Evolutionary conservation across 2,329 filamentous ascomycete species (phyloP), one percentile per base, ranked within the genome.

Genomic region (Salinomyces thailandicus): DNA sequence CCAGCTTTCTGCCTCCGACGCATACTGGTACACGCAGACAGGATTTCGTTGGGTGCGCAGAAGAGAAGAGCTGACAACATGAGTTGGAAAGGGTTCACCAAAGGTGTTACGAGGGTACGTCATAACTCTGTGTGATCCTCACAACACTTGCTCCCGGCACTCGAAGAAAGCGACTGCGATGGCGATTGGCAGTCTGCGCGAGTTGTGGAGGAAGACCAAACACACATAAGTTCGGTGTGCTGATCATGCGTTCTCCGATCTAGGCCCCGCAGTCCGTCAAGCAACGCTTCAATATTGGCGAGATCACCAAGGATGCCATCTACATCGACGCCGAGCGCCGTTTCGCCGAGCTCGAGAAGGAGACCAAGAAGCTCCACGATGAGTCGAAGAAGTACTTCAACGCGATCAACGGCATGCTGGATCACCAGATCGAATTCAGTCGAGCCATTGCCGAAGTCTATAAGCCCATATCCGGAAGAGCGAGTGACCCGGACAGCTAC

Each of bases 371-470:
- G 62, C 78, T 95, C 18, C 89, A 96, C 64, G 85, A 94, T 67
- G 89, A 96, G 64, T 93, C 85, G 38, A 83, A 87, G 62, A 95
- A 93, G 67, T 98, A 98, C 63, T 95, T 93, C 54, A 79, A 94
- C 36, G 85, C 91, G 58, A 95, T 98, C 67, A 95, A 96, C 66
- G 84, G 82, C 70, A 98, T 98, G 91, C 75, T 98, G 54, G 76
- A 71, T 57, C 87, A 96, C 65, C 91, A 98, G 68, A 96, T 98
- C 63, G 89, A 93, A 60, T 98, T 98, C 67, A 94, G 89, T 52
- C 78, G 94, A 65, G 85, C 87, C 48, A 89, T 94, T 69, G 81
- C 82, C 46, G 91, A 98, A 62, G 81, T 98, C 54, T 98, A 98
- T 72, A 93, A 93, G 61, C 91, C 91, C 50, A 98, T 98, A 53